A percentile compares a stretch with the other conserved stretches of the same genome.
These are phyloP conservation scores for Penicillium salamii DNA, from an alignment of 495 filamentous ascomycete genomes.

Conservation along the genomic window DNA sequence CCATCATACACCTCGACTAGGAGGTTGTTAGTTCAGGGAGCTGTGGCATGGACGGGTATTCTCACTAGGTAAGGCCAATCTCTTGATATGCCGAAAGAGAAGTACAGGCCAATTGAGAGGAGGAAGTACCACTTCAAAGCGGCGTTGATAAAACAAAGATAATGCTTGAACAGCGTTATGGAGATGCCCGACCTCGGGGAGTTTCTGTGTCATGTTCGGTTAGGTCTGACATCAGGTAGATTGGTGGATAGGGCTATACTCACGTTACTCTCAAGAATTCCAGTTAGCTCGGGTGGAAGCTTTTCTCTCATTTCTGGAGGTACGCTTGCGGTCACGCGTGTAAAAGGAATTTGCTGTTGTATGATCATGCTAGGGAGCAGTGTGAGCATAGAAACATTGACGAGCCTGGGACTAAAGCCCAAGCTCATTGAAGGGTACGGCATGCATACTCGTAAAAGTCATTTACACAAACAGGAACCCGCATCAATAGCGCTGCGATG, in stretches of 20 bases:
- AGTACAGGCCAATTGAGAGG: slow-evolving; percentile 65
- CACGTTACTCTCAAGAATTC: slow-evolving; percentile 56
- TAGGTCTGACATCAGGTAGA: neutral
- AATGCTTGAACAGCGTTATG: slow-evolving; percentile 61
- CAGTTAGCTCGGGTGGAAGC: slow-evolving; percentile 58
- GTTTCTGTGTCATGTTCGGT: slow-evolving; percentile 20
- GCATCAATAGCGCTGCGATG: slow-evolving; percentile 60
- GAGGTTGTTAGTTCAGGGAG: slow-evolving; percentile 10
- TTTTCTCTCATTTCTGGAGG: slow-evolving; percentile 65
- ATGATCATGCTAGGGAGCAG: slow-evolving; percentile 27
- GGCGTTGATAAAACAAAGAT: slow-evolving; percentile 57
- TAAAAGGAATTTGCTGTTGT: slow-evolving; percentile 46
- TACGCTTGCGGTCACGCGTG: slow-evolving; percentile 44
- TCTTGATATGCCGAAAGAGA: slow-evolving; percentile 65
- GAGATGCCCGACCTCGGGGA: slow-evolving; percentile 54
- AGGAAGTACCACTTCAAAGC: slow-evolving; percentile 71
- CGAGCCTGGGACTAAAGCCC: neutral
- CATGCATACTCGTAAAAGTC: slow-evolving; percentile 55
- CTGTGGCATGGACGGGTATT: neutral
- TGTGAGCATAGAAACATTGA: slow-evolving; percentile 10
- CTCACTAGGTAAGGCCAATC: slow-evolving; percentile 76
- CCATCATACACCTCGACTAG: slow-evolving; percentile 68
- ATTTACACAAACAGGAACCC: slow-evolving; percentile 58
- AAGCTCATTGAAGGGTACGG: neutral
- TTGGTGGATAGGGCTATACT: slow-evolving; percentile 11